A percentile compares a stretch with the other conserved stretches of the same genome.
phyloP scores from a whole-genome alignment of 805 yeast species.

The Brettanomyces sp. region DNA sequence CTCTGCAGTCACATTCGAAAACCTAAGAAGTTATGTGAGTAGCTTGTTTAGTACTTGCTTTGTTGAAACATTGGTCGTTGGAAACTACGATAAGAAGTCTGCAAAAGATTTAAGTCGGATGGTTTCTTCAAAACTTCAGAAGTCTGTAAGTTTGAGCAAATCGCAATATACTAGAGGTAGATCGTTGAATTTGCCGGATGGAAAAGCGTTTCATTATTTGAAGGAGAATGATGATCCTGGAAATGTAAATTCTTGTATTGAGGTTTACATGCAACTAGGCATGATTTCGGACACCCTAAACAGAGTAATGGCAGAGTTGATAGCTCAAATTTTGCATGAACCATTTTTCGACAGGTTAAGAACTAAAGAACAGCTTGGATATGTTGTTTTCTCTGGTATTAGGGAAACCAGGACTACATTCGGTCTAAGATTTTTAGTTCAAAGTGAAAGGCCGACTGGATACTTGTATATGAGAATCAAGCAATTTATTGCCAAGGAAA shows the following conservation, averaged over 20 bases:
- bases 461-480: conserved; percentile 73
- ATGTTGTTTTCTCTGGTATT: conserved; percentile 78
- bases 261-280: conserved; percentile 65
- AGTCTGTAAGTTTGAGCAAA: conserved; percentile 29
- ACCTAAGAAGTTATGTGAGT: conserved; percentile 32
- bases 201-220: conserved; percentile 37
- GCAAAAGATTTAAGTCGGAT: conserved; percentile 42
- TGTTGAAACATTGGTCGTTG: conserved; percentile 66
- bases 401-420: conserved; percentile 60
- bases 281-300: conserved; percentile 31
- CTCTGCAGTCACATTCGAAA: conserved; percentile 40
- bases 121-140: conserved; percentile 23
- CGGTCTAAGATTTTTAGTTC: conserved; percentile 69
- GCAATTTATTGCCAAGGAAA: conserved; percentile 42
- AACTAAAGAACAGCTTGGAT: conserved; percentile 92
- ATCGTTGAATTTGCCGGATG: conserved; percentile 32
- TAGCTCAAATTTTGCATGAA: conserved; percentile 68
- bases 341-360: conserved; percentile 86
- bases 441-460: conserved; percentile 69
- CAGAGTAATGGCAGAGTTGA: conserved; percentile 49
- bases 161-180: conserved; percentile 36
- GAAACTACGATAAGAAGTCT: conserved; percentile 52
- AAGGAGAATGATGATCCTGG: conserved; percentile 47
- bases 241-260: conserved; percentile 79
- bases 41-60: conserved; percentile 50